phyloP scores from a whole-genome alignment of 257 asterid genomes.

The Echium plantagineum region DNA sequence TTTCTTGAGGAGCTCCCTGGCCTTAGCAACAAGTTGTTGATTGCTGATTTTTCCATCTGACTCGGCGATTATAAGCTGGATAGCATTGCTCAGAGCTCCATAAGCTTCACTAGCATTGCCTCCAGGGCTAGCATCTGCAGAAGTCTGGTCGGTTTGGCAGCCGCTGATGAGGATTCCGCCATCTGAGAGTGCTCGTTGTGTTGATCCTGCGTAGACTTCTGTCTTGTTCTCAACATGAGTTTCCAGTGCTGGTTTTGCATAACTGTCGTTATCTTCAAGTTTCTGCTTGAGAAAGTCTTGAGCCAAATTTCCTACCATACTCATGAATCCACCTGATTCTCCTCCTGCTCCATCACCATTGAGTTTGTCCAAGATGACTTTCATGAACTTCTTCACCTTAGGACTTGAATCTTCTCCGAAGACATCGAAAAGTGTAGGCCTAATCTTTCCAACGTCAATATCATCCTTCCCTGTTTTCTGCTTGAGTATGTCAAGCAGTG shows the following conservation, averaged over 20 bases:
- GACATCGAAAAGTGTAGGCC: constrained; percentile 76
- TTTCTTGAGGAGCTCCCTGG: constrained; percentile 57
- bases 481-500: constrained; percentile 72
- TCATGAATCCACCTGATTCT: constrained; percentile 41
- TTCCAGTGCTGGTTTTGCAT: constrained; percentile 63
- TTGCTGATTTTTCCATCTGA: constrained; percentile 53
- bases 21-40: constrained; percentile 58
- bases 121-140: constrained; percentile 73
- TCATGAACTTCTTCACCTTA: constrained; percentile 95
- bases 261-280: constrained; percentile 64
- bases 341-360: constrained; percentile 26
- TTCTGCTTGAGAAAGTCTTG: constrained; percentile 70
- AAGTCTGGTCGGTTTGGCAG: constrained; percentile 81
- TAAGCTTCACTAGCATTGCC: constrained; percentile 57
- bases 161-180: constrained; percentile 74
- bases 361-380: constrained; percentile 55
- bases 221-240: constrained; percentile 50
- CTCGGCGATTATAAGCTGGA: constrained; percentile 60
- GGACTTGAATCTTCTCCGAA: constrained; percentile 95
- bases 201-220: constrained; percentile 63
- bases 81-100: constrained; percentile 87
- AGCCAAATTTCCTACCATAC: constrained; percentile 82
- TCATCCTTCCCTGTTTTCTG: constrained; percentile 89
- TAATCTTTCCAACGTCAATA: constrained; percentile 73
- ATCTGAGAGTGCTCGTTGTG: constrained; percentile 44